Evolutionary conservation across 164 flowering plant species (phyloP).

Genomic region (Stephania yunnanensis): DNA sequence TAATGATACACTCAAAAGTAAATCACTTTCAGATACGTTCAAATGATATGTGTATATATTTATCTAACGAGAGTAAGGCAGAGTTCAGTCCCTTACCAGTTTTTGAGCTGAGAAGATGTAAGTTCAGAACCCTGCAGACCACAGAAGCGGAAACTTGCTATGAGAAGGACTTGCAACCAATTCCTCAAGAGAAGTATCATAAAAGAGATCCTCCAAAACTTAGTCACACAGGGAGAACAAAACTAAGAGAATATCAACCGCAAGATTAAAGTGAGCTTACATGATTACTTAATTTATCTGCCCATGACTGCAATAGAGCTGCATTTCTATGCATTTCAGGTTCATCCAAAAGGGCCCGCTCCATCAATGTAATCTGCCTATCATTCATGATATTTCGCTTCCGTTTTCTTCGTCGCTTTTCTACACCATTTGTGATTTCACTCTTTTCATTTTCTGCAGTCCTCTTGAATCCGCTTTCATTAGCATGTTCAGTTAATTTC

Average conservation of each 20-base stretch:
- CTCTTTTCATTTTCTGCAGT: constrained; percentile 40
- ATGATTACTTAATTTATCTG: constrained; percentile 65
- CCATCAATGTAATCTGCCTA: constrained; percentile 58
- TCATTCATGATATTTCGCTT: constrained; percentile 91
- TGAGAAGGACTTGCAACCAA: constrained; percentile 9
- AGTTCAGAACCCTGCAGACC: constrained; percentile 86
- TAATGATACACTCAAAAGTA: background rate
- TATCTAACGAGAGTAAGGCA: background rate
- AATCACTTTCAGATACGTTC: background rate
- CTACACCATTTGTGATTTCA: constrained; percentile 42
- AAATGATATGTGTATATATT: background rate
- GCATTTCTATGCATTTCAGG: constrained; percentile 92
- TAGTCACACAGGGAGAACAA: background rate
- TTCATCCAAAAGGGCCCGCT: constrained; percentile 74
- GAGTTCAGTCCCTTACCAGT: constrained; percentile 53
- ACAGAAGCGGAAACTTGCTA: constrained; percentile 9
- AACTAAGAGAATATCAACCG: background rate
- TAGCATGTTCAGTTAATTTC: constrained; percentile 23
- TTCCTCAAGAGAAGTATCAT: background rate
- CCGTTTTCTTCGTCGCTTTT: constrained; percentile 67
- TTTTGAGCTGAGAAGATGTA: constrained; percentile 76
- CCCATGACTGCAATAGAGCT: constrained; percentile 64
- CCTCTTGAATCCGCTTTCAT: constrained; percentile 33
- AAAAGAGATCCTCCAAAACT: background rate
- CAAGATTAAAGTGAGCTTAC: constrained; percentile 33